A percentile compares a stretch with the other conserved stretches of the same genome.
phyloP scores from a whole-genome alignment of 306 rosid genomes.

The Cotoneaster glaucophyllus region DNA sequence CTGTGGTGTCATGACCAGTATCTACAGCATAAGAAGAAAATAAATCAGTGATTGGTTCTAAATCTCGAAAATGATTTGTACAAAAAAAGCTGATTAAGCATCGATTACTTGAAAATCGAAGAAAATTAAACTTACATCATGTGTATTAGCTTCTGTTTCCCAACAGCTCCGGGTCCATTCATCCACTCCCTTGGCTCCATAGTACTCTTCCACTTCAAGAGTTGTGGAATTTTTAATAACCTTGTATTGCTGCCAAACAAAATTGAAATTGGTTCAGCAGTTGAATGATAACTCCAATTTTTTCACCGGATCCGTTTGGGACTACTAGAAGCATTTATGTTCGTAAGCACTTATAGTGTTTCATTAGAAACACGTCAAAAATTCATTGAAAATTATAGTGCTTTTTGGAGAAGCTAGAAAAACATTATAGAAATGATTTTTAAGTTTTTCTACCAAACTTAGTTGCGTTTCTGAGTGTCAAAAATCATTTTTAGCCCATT shows the following conservation, averaged over 20 bases:
- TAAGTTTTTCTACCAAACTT: too few species aligned
- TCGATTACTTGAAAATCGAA: background rate
- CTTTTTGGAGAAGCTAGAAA: too few species aligned
- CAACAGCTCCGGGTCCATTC: conserved; percentile 57
- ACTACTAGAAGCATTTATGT: too few species aligned
- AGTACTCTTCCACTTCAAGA: conserved; percentile 65
- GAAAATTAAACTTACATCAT: conserved; percentile 48
- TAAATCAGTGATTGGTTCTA: background rate
- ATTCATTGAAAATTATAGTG: too few species aligned
- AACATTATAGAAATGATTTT: too few species aligned
- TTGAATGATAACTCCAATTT: background rate
- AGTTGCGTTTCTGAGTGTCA: too few species aligned
- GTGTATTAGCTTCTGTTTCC: conserved; percentile 54
- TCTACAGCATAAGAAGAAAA: conserved; percentile 33
- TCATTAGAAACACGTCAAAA: too few species aligned
- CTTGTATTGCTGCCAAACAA: conserved; percentile 59
- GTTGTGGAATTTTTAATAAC: conserved; percentile 39
- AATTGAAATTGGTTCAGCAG: background rate
- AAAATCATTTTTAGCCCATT: too few species aligned
- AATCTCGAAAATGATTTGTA: background rate
- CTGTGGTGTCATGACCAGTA: conserved; percentile 91
- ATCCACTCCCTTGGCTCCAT: conserved; percentile 81
- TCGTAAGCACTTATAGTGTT: too few species aligned
- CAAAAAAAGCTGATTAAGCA: background rate
- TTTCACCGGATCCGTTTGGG: too few species aligned